Evolutionary conservation across 2,329 filamentous ascomycete genomes (phyloP).

Genomic region (Pseudogymnoascus pannorum): DNA sequence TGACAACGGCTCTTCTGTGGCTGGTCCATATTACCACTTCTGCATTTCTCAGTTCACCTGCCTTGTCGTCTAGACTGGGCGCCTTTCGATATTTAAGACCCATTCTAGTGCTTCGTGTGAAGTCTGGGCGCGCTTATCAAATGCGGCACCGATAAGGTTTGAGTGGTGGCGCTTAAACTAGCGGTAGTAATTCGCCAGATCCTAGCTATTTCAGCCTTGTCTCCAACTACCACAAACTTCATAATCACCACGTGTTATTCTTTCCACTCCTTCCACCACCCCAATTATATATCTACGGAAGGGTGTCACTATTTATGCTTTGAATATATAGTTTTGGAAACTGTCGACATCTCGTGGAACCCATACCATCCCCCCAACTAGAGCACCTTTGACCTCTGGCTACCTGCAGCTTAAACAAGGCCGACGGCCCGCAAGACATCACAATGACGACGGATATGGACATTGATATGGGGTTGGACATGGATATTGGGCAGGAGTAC

Average conservation of each 20-base stretch:
- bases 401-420: background rate
- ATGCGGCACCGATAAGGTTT: constrained; percentile 1
- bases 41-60: too few relatives aligned
- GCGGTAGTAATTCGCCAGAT: background rate
- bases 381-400: too few relatives aligned
- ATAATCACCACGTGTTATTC: background rate
- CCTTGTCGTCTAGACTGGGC: too few relatives aligned
- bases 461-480: constrained; percentile 64
- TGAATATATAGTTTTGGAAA: background rate
- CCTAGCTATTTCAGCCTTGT: constrained; percentile 6
- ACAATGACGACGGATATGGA: constrained; percentile 47
- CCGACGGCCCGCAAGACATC: background rate
- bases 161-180: background rate
- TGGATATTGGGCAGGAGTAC: constrained; percentile 40
- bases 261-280: background rate
- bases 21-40: too few relatives aligned
- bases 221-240: background rate
- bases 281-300: background rate
- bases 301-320: background rate
- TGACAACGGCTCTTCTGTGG: too few relatives aligned
- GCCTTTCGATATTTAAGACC: too few relatives aligned
- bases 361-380: too few relatives aligned
- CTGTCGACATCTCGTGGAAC: background rate
- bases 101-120: too few relatives aligned
- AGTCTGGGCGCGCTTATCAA: background rate